Base-by-base conservation (phyloP, 176 grass and related monocot species). In the Musa troglodytarum region DNA sequence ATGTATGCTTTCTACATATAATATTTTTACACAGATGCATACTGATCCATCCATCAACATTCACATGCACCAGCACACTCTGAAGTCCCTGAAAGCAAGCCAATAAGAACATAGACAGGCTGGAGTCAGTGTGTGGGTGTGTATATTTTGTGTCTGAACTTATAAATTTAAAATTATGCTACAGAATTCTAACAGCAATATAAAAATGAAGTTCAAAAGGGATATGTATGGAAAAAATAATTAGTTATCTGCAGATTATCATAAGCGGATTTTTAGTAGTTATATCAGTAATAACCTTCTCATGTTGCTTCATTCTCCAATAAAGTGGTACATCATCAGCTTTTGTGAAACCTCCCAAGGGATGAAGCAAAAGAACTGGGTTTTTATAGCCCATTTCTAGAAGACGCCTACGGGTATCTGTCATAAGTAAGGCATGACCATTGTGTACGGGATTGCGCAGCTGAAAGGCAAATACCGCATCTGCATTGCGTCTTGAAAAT, bases 371-470 rank as follows among this genome's bases (percentile, higher is more conserved):
- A 72, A 98, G 80, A 85, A 98, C 72, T 72, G 94, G 94, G 54
- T 97, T 97, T 77, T 87, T 87, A 26, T 93, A 93, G 54, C 94
- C 94, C 94, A 93, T 97, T n/a, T 97, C 82, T n/a, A 97, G 83
- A 70, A 97, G 90, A 21, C 86, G 82, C 54, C 25, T 85, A 15
- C 90, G 83, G 13, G 94, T 97, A 28, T 97, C 94, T 1, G 94
- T 97, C 94, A 97, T 97, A 65, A 97, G 90, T 74, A 97, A 68
- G 57, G 94, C 94, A 81, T 97, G 94, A 22, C 94, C 94, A 53
- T 97, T 97, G 71, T 97, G 94, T 50, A 97, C 94, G 50, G 94
- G 94, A 71, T 97, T 97, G 50, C 94, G 94, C 24, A 97, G 94
- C 81, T 97, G 94, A 78, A 97, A 97, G 7, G 94, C 94, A 80